Evolutionary conservation across 371 early-diverging fungal species (phyloP).

Genomic region (Rhizomucor pusillus): DNA sequence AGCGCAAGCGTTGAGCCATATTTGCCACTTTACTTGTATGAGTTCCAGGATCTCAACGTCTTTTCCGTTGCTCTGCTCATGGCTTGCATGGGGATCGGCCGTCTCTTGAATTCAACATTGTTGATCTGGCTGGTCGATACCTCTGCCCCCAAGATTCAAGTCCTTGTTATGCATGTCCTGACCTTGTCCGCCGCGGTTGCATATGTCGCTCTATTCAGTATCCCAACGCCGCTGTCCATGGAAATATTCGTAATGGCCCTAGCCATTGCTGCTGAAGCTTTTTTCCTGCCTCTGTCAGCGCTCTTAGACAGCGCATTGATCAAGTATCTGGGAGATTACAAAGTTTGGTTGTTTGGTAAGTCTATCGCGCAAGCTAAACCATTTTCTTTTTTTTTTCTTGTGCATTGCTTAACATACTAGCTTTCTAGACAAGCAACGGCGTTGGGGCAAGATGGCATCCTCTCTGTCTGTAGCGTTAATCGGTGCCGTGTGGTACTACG

Average conservation of each 20-base stretch:
- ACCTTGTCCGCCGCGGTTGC: constrained; percentile 4
- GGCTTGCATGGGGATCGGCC: constrained; percentile 8
- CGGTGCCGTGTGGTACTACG: constrained; percentile 3
- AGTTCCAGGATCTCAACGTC: constrained; percentile 3
- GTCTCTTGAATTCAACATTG: constrained; percentile 6
- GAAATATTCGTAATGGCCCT: background rate
- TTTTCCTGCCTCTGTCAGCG: constrained; percentile 28
- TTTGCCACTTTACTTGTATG: constrained; percentile 11
- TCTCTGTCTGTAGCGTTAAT: background rate
- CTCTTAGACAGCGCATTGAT: constrained; percentile 28
- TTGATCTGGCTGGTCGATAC: constrained; percentile 11
- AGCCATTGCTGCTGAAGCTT: constrained; percentile 17
- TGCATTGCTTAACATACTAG: background rate
- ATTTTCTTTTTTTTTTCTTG: background rate
- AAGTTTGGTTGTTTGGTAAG: constrained; percentile 33
- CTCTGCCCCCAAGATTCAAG: constrained; percentile 4
- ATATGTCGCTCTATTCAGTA: constrained; percentile 2
- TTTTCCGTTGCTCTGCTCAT: constrained; percentile 14
- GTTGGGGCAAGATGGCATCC: constrained; percentile 9
- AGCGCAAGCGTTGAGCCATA: constrained; percentile 7
- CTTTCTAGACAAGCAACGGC: constrained; percentile 1
- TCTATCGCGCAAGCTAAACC: constrained; percentile 11
- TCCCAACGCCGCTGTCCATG: background rate
- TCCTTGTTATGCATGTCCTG: constrained; percentile 3
- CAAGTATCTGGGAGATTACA: constrained; percentile 32